Evolutionary conservation across 1,284 basidiomycete species (phyloP), one percentile per base, ranked within the genome.

Genomic region (Agroathelia rolfsii): DNA sequence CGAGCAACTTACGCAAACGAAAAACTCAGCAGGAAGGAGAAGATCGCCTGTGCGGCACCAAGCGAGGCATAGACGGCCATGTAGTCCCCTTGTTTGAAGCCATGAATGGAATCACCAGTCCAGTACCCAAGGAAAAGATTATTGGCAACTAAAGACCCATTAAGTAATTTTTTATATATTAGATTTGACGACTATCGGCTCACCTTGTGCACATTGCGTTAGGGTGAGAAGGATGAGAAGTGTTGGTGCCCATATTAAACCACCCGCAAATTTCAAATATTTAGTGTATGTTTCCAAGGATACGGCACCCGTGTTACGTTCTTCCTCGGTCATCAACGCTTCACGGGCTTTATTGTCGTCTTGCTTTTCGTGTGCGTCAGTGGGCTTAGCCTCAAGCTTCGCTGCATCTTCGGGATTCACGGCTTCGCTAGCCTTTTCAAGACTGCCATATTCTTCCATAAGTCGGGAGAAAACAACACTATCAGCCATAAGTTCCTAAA

Each of bases 1-100:
- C 9, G 8, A 5, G 5, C 9, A 6, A 35, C 45, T 35, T 32
- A 59, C 59, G 51, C 51, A 32, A 62, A 53, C 6, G 55, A 46
- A 35, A 58, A 55, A 37, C 62, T 62, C 42, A 59, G 50, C 24
- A 55, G 30, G 40, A 66, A 66, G 4, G 58, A 54, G 40, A 63
- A 58, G 11, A 68, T 32, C 9, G 58, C 62, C 34, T 53, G 52
- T 2, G 52, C 50, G n/a, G 62, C 47, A 55, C 76, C 78, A 9
- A 83, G 58, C 7, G 60, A 66, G 3, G 72, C 73, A 45, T 82
- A 84, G n/a, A 78, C 64, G 3, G 59, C 77, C 65, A 82, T 81
- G 49, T 81, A 82, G 32, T 76, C 59, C 2, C 64, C 69, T 42
- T 75, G 62, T 3, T 26, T 49, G 47, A 77, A 76, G 1, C 66